These are phyloP conservation scores for Apiotrichum domesticum DNA, from an alignment of 1,284 basidiomycete genomes.

Conservation along the genomic window DNA sequence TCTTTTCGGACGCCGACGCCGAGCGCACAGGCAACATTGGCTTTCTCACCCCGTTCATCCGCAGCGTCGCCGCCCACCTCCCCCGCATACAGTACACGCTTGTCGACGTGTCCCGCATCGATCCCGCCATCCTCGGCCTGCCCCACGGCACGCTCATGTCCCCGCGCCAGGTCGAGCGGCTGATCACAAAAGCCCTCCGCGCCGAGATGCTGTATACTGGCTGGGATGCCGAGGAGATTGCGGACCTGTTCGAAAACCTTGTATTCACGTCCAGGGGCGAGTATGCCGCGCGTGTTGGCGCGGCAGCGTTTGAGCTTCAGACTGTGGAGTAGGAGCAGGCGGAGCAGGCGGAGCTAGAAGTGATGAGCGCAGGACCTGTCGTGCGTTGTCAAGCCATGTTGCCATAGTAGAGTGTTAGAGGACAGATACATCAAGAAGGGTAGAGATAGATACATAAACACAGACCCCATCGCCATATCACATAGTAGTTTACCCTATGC, in stretches of 20 bases:
- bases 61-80: slow-evolving; percentile 1
- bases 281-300: not conserved
- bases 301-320: not conserved
- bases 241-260: not conserved
- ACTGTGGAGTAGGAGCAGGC: not conserved
- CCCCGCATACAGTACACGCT: not conserved
- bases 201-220: not conserved
- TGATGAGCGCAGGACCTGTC: no score
- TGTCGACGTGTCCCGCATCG: not conserved
- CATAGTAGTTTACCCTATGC: no score
- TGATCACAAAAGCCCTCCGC: not conserved
- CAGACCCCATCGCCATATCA: no score
- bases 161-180: slow-evolving; percentile 2
- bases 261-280: not conserved
- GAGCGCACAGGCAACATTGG: not conserved
- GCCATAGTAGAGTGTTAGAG: no score
- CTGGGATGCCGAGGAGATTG: not conserved
- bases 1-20: slow-evolving; percentile 4
- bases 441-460: no score
- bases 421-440: no score
- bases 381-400: no score
- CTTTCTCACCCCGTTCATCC: not conserved
- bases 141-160: not conserved
- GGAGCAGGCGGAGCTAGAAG: no score
- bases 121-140: slow-evolving; percentile 1